Evolutionary conservation across 2,329 filamentous ascomycete species (phyloP), one percentile per base, ranked within the genome.

Genomic region (Fusarium tuaranense): DNA sequence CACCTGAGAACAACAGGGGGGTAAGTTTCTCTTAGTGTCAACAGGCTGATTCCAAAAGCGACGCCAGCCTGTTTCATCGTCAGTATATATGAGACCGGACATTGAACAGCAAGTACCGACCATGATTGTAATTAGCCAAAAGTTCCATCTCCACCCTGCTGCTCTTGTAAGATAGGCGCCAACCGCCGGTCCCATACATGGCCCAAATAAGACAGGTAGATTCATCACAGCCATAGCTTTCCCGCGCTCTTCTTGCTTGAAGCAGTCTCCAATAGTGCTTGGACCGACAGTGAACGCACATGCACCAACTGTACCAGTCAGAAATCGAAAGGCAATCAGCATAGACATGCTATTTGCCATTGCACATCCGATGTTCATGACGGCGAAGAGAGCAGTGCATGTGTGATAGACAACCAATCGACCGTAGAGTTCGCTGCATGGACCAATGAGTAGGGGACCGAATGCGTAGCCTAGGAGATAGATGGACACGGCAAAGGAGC

Each of bases 271-370:
- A 27, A 60, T 41, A 8, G 57, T 60, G 18, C 57, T 60, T 1
- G 57, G 57, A 1, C 57, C 57, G 2, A 60, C 89, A 0, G 90
- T 91, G 12, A 92, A 78, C 0, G 89, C 87, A 55, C 86, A 87
- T 0, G 87, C 87, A 12, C 87, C 89, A 73, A 90, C 90, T 60
- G 90, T 85, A 0, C 87, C 90, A 4, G 86, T 84, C 69, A 91
- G 89, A 80, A 92, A 92, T 9, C 90, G 85, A 7, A 88, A 89
- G 44, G 91, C 80, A 80, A 92, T 85, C 18, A 93, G 79, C 0
- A 90, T 90, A 74, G 90, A 86, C 57, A 72, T 72, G 48, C 57
- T 70, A n/a, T 20, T 68, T 9, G 68, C 64, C n/a, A 70, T 51
- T 8, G 70, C 68, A 14, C 70, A 72, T 4, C 61, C 70, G 5